Percentiles rank a stretch among this genome's conserved stretches.
Evolutionary conservation across 495 filamentous ascomycete species (phyloP).

Genomic region (Neurospora sp.): DNA sequence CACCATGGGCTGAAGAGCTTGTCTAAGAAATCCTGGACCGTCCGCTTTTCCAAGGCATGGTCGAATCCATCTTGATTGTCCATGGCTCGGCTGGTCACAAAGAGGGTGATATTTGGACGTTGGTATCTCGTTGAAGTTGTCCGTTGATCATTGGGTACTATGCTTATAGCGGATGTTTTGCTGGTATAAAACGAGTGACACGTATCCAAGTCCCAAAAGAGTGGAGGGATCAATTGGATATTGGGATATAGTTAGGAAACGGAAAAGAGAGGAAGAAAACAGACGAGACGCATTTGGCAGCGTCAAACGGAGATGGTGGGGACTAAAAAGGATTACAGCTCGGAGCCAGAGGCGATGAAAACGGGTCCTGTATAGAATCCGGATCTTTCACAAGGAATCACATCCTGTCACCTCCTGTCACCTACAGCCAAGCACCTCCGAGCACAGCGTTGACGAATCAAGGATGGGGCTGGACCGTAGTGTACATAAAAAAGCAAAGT

Average conservation of each 20-base stretch:
- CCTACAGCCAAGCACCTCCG: neutral
- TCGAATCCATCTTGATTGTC: neutral
- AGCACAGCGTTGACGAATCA: neutral
- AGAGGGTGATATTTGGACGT: neutral
- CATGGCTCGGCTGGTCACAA: neutral
- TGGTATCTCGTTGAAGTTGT: neutral
- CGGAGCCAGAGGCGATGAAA: neutral
- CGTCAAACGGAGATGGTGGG: neutral
- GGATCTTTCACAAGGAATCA: neutral
- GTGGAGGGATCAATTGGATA: neutral
- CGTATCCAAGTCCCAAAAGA: neutral
- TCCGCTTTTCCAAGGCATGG: neutral
- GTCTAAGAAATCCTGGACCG: neutral
- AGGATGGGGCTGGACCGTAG: neutral
- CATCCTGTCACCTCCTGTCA: neutral
- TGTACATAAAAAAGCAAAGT: neutral
- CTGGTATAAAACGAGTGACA: neutral
- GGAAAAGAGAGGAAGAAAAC: neutral
- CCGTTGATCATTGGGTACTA: neutral
- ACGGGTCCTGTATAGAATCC: neutral
- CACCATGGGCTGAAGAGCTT: conserved; percentile 2
- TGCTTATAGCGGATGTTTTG: neutral
- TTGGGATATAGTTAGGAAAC: neutral
- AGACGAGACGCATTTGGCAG: neutral
- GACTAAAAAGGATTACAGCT: neutral